phyloP scores from a whole-genome alignment of 371 early-diverging fungal species.

The Apophysomyces elegans region DNA sequence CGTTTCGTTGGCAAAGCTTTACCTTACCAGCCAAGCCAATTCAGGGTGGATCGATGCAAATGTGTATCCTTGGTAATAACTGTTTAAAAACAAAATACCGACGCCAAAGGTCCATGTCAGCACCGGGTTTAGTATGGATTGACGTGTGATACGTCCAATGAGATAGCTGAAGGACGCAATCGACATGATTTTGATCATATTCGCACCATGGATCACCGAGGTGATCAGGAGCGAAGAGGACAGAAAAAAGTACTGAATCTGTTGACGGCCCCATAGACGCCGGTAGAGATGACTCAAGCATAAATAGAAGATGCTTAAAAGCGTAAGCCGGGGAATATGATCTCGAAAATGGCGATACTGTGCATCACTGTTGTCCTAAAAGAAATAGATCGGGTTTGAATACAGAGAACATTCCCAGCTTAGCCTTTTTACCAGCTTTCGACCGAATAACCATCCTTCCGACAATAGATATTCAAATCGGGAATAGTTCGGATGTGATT shows the following conservation, averaged over 20 bases:
- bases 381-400: not conserved
- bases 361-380: constrained; percentile 50
- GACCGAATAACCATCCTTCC: constrained; percentile 71
- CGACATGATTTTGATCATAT: constrained; percentile 65
- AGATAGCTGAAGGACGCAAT: constrained; percentile 64
- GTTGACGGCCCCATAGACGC: constrained; percentile 1
- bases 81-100: constrained; percentile 75
- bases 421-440: constrained; percentile 48
- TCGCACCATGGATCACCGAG: constrained; percentile 41
- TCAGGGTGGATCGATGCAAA: constrained; percentile 58
- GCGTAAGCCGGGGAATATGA: constrained; percentile 66
- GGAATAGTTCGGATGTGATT: constrained; percentile 58
- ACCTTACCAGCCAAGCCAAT: constrained; percentile 73
- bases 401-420: not conserved
- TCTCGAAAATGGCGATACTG: constrained; percentile 84
- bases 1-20: not conserved
- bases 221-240: constrained; percentile 65
- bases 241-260: constrained; percentile 48
- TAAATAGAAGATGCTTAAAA: constrained; percentile 55
- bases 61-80: constrained; percentile 70
- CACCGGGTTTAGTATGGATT: constrained; percentile 5
- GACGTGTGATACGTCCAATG: constrained; percentile 50
- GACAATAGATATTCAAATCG: constrained; percentile 55
- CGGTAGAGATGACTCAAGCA: constrained; percentile 52
- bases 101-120: constrained; percentile 82